Evolutionary conservation across 495 filamentous ascomycete genomes (phyloP).

Genomic region (Tuber borchii): DNA sequence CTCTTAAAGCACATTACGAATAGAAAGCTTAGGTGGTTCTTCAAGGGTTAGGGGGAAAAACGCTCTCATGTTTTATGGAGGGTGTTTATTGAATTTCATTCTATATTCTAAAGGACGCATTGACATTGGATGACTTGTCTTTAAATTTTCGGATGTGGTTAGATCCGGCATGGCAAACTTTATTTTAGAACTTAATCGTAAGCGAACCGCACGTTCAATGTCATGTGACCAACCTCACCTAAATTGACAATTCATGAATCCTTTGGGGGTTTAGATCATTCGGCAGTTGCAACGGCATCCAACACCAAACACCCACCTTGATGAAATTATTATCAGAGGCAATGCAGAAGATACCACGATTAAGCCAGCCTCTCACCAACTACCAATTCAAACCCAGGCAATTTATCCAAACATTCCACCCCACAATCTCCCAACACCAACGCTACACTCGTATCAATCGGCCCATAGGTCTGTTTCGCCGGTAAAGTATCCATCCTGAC

Average conservation of each 20-base stretch:
- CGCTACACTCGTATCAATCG: background rate
- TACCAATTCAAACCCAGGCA: background rate
- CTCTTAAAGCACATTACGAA: background rate
- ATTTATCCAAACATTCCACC: background rate
- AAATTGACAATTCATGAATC: background rate
- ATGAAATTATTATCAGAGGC: background rate
- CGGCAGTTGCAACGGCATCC: background rate
- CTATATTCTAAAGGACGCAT: background rate
- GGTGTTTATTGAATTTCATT: background rate
- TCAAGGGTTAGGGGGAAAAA: background rate
- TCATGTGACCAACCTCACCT: background rate
- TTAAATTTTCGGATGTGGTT: conserved; percentile 2
- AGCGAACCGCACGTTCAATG: background rate
- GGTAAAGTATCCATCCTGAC: background rate
- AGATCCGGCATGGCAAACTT: conserved; percentile 3
- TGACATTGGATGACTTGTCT: conserved; percentile 1
- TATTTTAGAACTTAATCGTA: background rate
- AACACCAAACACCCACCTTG: background rate
- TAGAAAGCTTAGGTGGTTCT: background rate
- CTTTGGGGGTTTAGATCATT: background rate
- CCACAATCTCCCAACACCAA: background rate
- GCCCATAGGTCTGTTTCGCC: background rate
- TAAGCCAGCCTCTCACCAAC: background rate
- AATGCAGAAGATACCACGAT: background rate
- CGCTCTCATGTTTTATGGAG: background rate